Conservation (phyloP, 2,329 filamentous ascomycete genomes). For the Phyllosticta capitalensis region DNA sequence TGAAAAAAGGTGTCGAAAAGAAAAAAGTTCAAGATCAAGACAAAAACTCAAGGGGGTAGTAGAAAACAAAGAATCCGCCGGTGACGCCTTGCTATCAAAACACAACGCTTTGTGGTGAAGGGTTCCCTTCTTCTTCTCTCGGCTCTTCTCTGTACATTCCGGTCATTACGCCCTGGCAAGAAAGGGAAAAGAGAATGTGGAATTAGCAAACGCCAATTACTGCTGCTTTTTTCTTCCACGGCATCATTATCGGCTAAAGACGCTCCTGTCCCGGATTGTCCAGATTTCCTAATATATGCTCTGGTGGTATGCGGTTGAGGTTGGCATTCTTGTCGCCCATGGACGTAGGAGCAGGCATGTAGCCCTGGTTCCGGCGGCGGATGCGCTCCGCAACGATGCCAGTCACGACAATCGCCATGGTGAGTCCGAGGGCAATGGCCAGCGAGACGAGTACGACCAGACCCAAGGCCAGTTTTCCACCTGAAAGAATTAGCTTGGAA, state of each 20-base stretch:
- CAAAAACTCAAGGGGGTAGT: neutral
- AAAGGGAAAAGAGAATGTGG: neutral
- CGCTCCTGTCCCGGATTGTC: constrained; percentile 13
- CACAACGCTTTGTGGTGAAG: neutral
- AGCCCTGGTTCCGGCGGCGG: constrained; percentile 69
- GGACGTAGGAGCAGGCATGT: constrained; percentile 62
- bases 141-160: neutral
- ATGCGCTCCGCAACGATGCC: constrained; percentile 68
- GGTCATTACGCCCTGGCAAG: neutral
- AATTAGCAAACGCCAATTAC: neutral
- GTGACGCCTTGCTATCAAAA: neutral
- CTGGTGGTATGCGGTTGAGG: constrained; percentile 42
- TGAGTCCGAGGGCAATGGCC: constrained; percentile 66
- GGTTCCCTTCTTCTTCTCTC: neutral
- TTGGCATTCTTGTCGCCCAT: constrained; percentile 38
- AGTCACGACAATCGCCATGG: constrained; percentile 65
- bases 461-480: constrained; percentile 49
- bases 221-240: neutral
- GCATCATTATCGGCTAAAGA: neutral
- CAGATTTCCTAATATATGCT: constrained; percentile 30
- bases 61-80: neutral
- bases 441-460: constrained; percentile 74
- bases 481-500: neutral
- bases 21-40: neutral
- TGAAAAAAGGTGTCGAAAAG: neutral